These are phyloP conservation scores for Globisporangium acanthophoron DNA, from an alignment of 352 stramenopile genomes.

Conservation along the genomic window DNA sequence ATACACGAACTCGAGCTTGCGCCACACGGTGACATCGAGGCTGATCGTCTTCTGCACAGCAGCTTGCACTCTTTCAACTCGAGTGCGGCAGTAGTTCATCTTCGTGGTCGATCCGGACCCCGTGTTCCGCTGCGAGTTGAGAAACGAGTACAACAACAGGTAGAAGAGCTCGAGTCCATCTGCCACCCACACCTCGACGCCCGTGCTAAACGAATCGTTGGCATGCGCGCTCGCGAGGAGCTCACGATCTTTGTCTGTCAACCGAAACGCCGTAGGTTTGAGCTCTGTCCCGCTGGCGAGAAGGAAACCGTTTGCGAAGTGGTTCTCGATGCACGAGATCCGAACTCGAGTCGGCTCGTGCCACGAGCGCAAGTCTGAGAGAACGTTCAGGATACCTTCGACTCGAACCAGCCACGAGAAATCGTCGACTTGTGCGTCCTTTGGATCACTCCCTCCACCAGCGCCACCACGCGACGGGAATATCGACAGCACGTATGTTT, in stretches of 20 bases:
- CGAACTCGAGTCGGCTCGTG: slow-evolving; percentile 12
- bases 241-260: slow-evolving; percentile 13
- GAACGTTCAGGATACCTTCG: slow-evolving; percentile 11
- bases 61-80: slow-evolving; percentile 7
- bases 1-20: slow-evolving; percentile 10
- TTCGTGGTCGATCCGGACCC: slow-evolving; percentile 8
- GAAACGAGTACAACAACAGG: slow-evolving; percentile 13
- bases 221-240: slow-evolving; percentile 9
- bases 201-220: slow-evolving; percentile 4
- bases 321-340: slow-evolving; percentile 9
- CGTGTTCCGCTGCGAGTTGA: slow-evolving; percentile 12
- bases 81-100: slow-evolving; percentile 13
- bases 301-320: slow-evolving; percentile 2
- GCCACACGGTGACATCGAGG: slow-evolving; percentile 7
- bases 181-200: slow-evolving; percentile 6
- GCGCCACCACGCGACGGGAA: background rate
- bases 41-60: slow-evolving; percentile 11
- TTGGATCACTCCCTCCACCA: background rate
- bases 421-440: background rate
- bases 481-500: slow-evolving; percentile 3
- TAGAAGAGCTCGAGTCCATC: slow-evolving; percentile 15
- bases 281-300: background rate
- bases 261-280: slow-evolving; percentile 1
- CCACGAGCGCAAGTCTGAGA: slow-evolving; percentile 14
- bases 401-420: slow-evolving; percentile 8